Evolutionary conservation across 2,329 filamentous ascomycete genomes (phyloP), one percentile per base, ranked within the genome.

Genomic region (Xylariaceae sp.): DNA sequence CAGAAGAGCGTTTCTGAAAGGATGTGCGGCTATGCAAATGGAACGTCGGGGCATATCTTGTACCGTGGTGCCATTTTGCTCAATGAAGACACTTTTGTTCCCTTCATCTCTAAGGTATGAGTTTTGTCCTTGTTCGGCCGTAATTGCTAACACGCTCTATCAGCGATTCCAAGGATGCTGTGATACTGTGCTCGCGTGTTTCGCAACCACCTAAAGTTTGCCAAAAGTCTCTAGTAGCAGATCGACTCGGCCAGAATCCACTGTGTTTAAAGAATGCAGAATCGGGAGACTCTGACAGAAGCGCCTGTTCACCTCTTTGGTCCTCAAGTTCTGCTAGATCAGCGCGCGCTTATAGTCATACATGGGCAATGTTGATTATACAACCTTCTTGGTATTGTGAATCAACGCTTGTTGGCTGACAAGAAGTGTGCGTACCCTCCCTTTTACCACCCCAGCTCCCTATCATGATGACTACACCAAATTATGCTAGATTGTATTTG

Each of bases 401-500:
- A n/a, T 5, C 4, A 44, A 16, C 17, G 5, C 12, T 17, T 14
- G 3, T 45, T 48, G 24, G 19, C 16, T 23, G 12, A 24, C 9
- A 23, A 50, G 16, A 37, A 41, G 33, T 26, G 47, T 61, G 28
- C 17, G 26, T 46, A 16, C 21, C 26, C 24, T 44, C 24, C 21
- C n/a, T 53, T 58, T 60, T 36, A 52, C 36, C 7, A 39, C 1
- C 39, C 46, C 29, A 40, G 12, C 34, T 19, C 7, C 46, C 39
- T 65, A 48, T 50, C 43, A 73, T 77, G 76, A 79, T 78, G 76
- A 78, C 60, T 49, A 26, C 49, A 56, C 67, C 69, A 63, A 71
- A 71, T 66, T 69, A 77, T 75, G 76, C 76, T 78, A 78, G 75
- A 78, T 79, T 77, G 76, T 78, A 79, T 76, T 75, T 78, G 76